Base-by-base conservation (phyloP, 441 rosid genomes). In the Pelargonium citronellum region DNA sequence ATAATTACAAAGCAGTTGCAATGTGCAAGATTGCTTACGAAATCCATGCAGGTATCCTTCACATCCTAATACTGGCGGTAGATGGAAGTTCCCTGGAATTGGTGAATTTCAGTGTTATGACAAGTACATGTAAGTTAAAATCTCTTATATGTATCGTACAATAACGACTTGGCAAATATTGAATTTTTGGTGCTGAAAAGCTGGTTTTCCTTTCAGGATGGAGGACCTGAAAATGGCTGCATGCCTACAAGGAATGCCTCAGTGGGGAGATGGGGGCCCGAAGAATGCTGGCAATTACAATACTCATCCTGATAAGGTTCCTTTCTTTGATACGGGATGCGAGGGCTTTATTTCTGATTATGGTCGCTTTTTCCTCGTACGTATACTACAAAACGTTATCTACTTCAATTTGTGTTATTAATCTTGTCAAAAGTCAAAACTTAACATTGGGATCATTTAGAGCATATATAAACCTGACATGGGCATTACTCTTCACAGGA, bases 91-190 rank as follows among this genome's bases (percentile, higher is more conserved):
- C 71, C 92, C 92, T 69, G 96, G 92, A 66, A 87, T 85, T 44
- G 92, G 92, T 82, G 96, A 87, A 87, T 87, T 89, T 51, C 92
- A 86, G 71, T 89, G 89, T 75, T 86, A 86, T 79, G 92, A 89
- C 82, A 82, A 83, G 81, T 89, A 87, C 80, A 83, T 87, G 89
- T 84, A 78, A 75, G 90, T 71, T 64, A 67, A 61, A 7, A 0
- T 66, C 20, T 71, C 30, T 20, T n/a, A 8, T 62, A 47, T 1
- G 53, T 10, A 69, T 44, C n/a, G 71, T 64, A 16, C 49, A 37
- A 67, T 69, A 20, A 22, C 39, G 64, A n/a, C 16, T 51, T n/a
- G 58, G 58, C 58, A 51, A 51, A 2, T 51, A 51, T 68, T 74
- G 74, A 44, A 69, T 64, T 55, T 34, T 70, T 49, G 68, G 5